Evolutionary conservation across 1,284 basidiomycete genomes (phyloP).

Genomic region (Athelia sp.): DNA sequence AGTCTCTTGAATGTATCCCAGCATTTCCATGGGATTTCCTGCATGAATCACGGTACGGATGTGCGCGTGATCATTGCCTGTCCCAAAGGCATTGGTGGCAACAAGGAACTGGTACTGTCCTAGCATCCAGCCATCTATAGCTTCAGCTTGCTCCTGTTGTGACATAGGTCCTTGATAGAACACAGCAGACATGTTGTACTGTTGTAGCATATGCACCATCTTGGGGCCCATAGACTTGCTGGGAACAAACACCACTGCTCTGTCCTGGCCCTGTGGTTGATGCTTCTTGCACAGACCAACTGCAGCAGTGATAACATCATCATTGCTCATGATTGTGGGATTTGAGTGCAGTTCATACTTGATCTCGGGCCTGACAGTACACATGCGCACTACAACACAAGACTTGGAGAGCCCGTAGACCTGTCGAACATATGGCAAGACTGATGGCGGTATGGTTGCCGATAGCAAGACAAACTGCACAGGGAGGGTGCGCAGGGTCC

Average conservation of each 20-base stretch:
- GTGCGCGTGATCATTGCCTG: conserved; percentile 15
- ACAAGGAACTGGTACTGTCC: conserved; percentile 7
- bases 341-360: too few species aligned
- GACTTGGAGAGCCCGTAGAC: too few species aligned
- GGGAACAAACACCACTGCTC: too few species aligned
- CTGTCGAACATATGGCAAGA: neutral
- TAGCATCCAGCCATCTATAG: conserved; percentile 3
- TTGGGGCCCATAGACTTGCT: too few species aligned
- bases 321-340: too few species aligned
- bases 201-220: too few species aligned
- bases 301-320: too few species aligned
- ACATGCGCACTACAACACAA: too few species aligned
- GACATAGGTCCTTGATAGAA: conserved; percentile 4
- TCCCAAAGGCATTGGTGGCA: conserved; percentile 13
- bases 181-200: too few species aligned
- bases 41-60: conserved; percentile 15
- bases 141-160: conserved; percentile 12
- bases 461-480: conserved; percentile 2
- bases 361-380: too few species aligned
- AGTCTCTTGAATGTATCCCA: conserved; percentile 14
- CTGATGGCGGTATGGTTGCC: conserved; percentile 6
- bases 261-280: too few species aligned
- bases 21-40: conserved; percentile 12
- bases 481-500: conserved; percentile 5
- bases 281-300: too few species aligned